Conservation (phyloP, 306 rosid species). For the Albizia julibrissin region DNA sequence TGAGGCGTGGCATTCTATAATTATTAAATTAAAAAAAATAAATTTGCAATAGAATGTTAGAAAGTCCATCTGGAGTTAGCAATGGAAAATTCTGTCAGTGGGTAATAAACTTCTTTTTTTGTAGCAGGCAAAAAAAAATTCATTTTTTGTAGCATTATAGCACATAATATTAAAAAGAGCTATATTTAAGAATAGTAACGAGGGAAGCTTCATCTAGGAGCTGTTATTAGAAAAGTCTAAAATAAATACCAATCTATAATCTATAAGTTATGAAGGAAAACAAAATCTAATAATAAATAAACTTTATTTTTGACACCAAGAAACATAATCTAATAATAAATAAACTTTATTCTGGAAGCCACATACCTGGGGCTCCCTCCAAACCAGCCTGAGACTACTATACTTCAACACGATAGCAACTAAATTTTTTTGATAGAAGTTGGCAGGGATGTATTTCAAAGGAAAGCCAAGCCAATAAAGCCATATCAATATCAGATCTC, state of each 20-base stretch:
- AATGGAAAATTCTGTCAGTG: too few relatives aligned
- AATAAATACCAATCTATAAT: neutral
- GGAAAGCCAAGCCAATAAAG: neutral
- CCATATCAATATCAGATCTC: neutral
- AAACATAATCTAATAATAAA: too few relatives aligned
- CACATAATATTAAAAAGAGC: too few relatives aligned
- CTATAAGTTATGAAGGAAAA: neutral
- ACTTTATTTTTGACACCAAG: neutral
- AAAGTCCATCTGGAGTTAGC: too few relatives aligned
- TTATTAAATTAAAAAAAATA: too few relatives aligned
- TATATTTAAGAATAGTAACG: neutral
- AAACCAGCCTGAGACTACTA: neutral
- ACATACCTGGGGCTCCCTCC: neutral
- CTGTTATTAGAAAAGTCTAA: neutral
- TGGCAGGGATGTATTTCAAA: neutral
- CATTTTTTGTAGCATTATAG: too few relatives aligned
- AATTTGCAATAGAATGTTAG: too few relatives aligned
- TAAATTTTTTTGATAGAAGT: neutral
- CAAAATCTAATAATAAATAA: neutral
- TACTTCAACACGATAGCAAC: neutral
- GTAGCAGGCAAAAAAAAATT: too few relatives aligned
- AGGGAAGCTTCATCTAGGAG: neutral
- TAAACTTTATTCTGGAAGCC: neutral
- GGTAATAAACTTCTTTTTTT: too few relatives aligned
- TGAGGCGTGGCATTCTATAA: too few relatives aligned